Percentiles rank a stretch among this genome's conserved stretches.
phyloP scores from a whole-genome alignment of 2,329 filamentous ascomycete genomes.

The Fusarium foetens region DNA sequence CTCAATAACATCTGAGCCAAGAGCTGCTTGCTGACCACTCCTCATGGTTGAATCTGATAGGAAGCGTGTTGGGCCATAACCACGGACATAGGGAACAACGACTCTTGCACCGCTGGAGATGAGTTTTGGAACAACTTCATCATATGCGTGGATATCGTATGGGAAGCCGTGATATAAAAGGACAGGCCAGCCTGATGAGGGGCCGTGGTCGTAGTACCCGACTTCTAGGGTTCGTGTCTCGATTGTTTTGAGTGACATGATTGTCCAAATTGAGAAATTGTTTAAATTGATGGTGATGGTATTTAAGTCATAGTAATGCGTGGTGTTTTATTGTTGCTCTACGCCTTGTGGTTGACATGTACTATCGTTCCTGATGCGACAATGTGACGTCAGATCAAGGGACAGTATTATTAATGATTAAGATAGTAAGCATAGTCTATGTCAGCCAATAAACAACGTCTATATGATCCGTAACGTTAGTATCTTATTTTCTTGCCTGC shows the following conservation, averaged over 20 bases:
- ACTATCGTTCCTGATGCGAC: no score
- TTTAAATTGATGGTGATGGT: fast-evolving
- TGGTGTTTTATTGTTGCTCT: not conserved
- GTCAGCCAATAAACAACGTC: fast-evolving
- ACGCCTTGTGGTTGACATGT: conserved; percentile 11
- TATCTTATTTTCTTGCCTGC: fast-evolving
- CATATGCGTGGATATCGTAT: conserved; percentile 9
- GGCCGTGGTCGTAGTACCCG: conserved; percentile 3
- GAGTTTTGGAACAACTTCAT: not conserved
- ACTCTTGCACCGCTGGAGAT: not conserved
- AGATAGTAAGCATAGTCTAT: not conserved
- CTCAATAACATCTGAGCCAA: conserved; percentile 5
- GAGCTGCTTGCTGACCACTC: conserved; percentile 8
- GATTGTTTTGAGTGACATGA: not conserved
- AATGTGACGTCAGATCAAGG: not conserved
- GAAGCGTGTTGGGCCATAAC: conserved; percentile 1
- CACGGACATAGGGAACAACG: not conserved
- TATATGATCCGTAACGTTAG: not conserved
- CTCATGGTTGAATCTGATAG: not conserved
- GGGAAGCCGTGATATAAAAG: conserved; percentile 21
- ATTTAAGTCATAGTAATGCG: fast-evolving
- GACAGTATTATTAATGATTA: not conserved
- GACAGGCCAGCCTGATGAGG: not conserved
- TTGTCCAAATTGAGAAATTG: no score
- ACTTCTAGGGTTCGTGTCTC: conserved; percentile 2